Conservation (phyloP, 306 rosid genomes). For the Cucurbita moschata region DNA sequence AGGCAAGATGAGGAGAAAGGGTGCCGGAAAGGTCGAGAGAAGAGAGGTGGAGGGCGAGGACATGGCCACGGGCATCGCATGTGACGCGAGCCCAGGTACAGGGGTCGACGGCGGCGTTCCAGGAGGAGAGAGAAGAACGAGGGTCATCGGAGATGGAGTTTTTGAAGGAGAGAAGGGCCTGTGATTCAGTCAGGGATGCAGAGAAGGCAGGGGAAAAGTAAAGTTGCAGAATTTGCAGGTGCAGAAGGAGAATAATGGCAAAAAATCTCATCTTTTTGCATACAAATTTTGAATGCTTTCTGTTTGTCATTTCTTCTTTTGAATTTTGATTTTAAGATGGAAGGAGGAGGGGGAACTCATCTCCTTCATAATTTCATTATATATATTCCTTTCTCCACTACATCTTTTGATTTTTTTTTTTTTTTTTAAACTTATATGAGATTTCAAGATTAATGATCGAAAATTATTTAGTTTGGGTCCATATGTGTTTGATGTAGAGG, state of each 20-base stretch:
- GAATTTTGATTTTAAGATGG: not conserved
- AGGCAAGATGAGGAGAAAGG: constrained; percentile 31
- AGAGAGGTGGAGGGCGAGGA: constrained; percentile 12
- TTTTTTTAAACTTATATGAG: no score
- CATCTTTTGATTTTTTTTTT: no score
- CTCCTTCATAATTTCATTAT: no score
- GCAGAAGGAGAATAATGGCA: not conserved
- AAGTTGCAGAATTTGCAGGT: not conserved
- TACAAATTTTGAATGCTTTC: not conserved
- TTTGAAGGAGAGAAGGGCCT: constrained; percentile 49
- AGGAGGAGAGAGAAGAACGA: constrained; percentile 24
- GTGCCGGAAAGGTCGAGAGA: constrained; percentile 39
- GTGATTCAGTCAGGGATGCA: constrained; percentile 26
- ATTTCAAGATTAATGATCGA: no score
- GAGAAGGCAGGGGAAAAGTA: constrained; percentile 11
- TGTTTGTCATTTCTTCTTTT: not conserved
- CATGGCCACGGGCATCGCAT: not conserved
- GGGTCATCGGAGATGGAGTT: constrained; percentile 37
- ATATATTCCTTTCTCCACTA: no score
- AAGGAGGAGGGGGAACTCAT: not conserved
- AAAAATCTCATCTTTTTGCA: not conserved
- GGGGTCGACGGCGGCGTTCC: not conserved
- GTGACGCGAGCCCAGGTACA: not conserved
- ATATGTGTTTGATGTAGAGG: no score
- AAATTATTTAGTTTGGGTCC: no score